These are phyloP conservation scores for Exophiala sp. DNA, from an alignment of 2,329 filamentous ascomycete species.

Conservation along the genomic window DNA sequence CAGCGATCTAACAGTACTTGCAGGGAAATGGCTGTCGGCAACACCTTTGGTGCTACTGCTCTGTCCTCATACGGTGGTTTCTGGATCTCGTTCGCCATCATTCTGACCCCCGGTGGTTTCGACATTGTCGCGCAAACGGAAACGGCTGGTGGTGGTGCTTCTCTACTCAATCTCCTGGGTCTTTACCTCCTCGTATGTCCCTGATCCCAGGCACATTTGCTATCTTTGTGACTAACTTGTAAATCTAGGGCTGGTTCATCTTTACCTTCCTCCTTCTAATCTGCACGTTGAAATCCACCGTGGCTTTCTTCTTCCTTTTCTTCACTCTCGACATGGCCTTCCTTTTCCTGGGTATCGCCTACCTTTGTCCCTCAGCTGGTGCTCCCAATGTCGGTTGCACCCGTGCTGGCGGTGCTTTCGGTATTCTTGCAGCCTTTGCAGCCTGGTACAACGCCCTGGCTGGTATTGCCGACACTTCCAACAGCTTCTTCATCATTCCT, in stretches of 20 bases:
- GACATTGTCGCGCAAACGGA: conserved; percentile 52
- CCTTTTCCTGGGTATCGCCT: conserved; percentile 65
- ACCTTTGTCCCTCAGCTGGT: conserved; percentile 50
- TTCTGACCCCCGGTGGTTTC: conserved; percentile 67
- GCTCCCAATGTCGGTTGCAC: conserved; percentile 50
- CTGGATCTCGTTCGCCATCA: conserved; percentile 73
- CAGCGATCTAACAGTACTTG: neutral
- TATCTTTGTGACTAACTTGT: conserved; percentile 10
- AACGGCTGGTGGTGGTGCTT: conserved; percentile 31
- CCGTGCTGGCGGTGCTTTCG: conserved; percentile 73
- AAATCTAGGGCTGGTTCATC: conserved; percentile 69
- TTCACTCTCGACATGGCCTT: conserved; percentile 73
- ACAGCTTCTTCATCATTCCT: conserved; percentile 88
- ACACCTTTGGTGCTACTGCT: conserved; percentile 80
- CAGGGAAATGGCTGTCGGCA: conserved; percentile 83
- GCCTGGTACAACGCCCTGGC: conserved; percentile 86
- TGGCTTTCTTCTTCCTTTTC: conserved; percentile 76
- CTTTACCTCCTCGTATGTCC: conserved; percentile 64
- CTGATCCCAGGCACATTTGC: neutral
- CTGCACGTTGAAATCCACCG: conserved; percentile 71
- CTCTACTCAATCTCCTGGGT: conserved; percentile 61
- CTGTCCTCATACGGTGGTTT: conserved; percentile 80
- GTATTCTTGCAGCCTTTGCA: conserved; percentile 73
- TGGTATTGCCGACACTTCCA: conserved; percentile 67
- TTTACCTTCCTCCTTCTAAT: conserved; percentile 73